Percentiles rank a stretch among this genome's conserved stretches.
These are phyloP conservation scores for Trichoderma lentiforme DNA, from an alignment of 2,329 filamentous ascomycete genomes.

Conservation along the genomic window DNA sequence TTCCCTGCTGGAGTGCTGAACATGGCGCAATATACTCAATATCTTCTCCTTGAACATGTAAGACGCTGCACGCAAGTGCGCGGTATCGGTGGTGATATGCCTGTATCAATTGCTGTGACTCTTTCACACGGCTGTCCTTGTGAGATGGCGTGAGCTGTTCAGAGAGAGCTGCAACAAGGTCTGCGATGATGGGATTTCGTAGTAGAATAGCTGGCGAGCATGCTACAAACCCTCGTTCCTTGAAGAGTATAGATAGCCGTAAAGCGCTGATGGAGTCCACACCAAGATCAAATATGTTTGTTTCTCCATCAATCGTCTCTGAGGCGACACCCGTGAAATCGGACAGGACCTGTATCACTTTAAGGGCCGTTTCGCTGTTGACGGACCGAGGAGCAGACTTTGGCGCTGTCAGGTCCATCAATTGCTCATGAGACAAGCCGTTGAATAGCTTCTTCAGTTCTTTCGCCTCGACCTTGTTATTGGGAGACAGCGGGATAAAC, in stretches of 20 bases:
- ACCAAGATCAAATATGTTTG: slow-evolving; percentile 80
- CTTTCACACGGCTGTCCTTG: slow-evolving; percentile 33
- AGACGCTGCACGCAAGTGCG: slow-evolving; percentile 46
- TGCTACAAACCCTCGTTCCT: slow-evolving; percentile 55
- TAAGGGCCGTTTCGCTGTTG: slow-evolving; percentile 38
- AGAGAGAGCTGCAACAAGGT: slow-evolving; percentile 42
- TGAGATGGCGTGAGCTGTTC: not conserved
- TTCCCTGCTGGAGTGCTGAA: slow-evolving; percentile 81
- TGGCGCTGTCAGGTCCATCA: slow-evolving; percentile 54
- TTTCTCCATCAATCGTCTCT: slow-evolving; percentile 46
- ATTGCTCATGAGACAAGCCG: slow-evolving; percentile 53
- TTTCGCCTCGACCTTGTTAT: slow-evolving; percentile 84
- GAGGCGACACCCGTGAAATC: slow-evolving; percentile 47
- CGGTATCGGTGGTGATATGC: slow-evolving; percentile 63
- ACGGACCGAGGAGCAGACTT: not conserved
- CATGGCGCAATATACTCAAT: slow-evolving; percentile 78
- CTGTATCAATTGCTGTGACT: slow-evolving; percentile 57
- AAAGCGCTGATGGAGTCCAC: slow-evolving; percentile 86
- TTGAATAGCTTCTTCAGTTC: slow-evolving; percentile 65
- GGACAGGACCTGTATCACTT: slow-evolving; percentile 53
- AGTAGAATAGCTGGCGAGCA: slow-evolving; percentile 67
- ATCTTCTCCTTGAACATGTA: slow-evolving; percentile 49
- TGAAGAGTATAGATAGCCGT: slow-evolving; percentile 62
- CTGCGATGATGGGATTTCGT: slow-evolving; percentile 52
- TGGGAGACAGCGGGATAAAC: slow-evolving; percentile 74